Conservation (phyloP, 805 yeast species). For the Sugiyamaella chiloensis region DNA sequence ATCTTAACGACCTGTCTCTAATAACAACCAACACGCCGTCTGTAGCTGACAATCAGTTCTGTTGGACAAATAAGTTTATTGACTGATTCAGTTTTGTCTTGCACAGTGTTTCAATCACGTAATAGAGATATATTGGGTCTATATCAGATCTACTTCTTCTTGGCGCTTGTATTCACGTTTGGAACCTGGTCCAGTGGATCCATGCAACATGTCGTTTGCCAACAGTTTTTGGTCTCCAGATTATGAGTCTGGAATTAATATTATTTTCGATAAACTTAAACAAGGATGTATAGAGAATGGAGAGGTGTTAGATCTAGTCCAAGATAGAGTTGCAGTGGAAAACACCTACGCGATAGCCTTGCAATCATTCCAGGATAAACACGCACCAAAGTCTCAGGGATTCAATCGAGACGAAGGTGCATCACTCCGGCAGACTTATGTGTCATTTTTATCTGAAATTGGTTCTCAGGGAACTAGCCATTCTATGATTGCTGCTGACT, state of each 20-base stretch:
- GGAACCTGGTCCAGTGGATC: not conserved
- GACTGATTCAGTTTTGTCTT: too few relatives aligned
- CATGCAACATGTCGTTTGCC: not conserved
- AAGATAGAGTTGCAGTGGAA: slow-evolving; percentile 64
- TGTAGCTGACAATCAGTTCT: too few relatives aligned
- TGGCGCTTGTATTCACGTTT: too few relatives aligned
- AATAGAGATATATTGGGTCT: too few relatives aligned
- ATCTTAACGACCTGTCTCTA: too few relatives aligned
- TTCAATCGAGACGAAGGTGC: slow-evolving; percentile 54
- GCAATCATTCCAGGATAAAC: slow-evolving; percentile 38
- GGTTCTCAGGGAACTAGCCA: slow-evolving; percentile 54
- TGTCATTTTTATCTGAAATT: slow-evolving; percentile 50
- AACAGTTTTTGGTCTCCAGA: slow-evolving; percentile 36
- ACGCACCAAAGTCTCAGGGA: slow-evolving; percentile 38
- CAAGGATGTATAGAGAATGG: slow-evolving; percentile 66
- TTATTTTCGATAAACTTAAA: slow-evolving; percentile 34
- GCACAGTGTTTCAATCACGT: too few relatives aligned
- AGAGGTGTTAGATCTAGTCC: slow-evolving; percentile 58
- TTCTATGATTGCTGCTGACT: slow-evolving; percentile 53
- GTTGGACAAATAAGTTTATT: too few relatives aligned
- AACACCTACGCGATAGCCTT: slow-evolving; percentile 58
- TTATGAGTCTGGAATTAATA: slow-evolving; percentile 33
- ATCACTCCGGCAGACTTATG: slow-evolving; percentile 55
- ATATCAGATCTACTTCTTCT: too few relatives aligned
- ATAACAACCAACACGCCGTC: too few relatives aligned